Conservation (phyloP, 148 eudicot species). For the Hydrangea macrophylla region DNA sequence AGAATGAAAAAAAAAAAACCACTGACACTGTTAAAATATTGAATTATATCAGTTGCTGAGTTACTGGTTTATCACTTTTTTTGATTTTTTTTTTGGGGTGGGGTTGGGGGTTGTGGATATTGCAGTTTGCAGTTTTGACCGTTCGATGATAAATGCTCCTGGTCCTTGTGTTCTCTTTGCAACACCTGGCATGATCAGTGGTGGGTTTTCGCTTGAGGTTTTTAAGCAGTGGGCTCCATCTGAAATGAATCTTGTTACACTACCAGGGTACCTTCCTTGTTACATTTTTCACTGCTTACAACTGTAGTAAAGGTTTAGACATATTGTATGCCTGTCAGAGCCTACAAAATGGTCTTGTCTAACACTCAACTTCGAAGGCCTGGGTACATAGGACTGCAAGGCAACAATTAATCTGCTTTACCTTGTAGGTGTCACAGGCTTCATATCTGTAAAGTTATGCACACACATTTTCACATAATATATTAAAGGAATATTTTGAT, state of each 20-base stretch:
- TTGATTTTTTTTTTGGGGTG: not conserved
- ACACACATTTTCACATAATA: too few relatives aligned
- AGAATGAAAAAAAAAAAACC: too few relatives aligned
- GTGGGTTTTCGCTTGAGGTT: conserved; percentile 94
- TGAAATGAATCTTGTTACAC: conserved; percentile 72
- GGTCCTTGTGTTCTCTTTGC: conserved; percentile 99
- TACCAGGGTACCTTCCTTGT: conserved; percentile 64
- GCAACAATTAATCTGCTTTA: not conserved
- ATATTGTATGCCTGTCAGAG: not conserved
- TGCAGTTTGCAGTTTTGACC: conserved; percentile 80
- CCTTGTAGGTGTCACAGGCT: too few relatives aligned
- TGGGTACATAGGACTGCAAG: not conserved
- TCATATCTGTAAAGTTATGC: too few relatives aligned
- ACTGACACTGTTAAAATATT: not conserved
- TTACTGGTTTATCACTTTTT: not conserved
- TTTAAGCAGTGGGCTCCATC: conserved; percentile 96
- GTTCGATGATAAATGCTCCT: conserved; percentile 75
- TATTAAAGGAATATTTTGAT: too few relatives aligned
- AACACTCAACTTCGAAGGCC: not conserved
- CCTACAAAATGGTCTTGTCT: not conserved
- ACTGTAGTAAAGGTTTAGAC: not conserved
- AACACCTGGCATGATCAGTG: conserved; percentile 91
- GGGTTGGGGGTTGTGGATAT: conserved; percentile 13
- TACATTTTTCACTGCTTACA: not conserved
- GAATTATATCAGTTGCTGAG: not conserved